Percentiles rank a stretch among this genome's conserved stretches.
These are phyloP conservation scores for Exophiala xenobiotica DNA, from an alignment of 2,329 filamentous ascomycete genomes.

Conservation along the genomic window DNA sequence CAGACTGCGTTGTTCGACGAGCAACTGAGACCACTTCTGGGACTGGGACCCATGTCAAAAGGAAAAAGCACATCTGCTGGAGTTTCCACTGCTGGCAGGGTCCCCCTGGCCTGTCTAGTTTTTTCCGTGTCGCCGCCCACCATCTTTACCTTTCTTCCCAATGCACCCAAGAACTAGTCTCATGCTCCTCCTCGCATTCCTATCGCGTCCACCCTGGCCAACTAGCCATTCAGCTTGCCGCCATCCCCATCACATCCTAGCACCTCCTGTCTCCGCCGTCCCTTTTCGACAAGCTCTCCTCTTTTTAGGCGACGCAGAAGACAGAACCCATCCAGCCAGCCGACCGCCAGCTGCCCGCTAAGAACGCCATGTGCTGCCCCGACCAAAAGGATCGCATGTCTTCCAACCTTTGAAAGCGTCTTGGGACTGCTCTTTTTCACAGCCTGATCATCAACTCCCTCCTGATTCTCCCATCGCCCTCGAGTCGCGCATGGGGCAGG, in stretches of 20 bases:
- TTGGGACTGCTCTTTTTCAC: constrained; percentile 20
- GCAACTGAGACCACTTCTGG: constrained; percentile 17
- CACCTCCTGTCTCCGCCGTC: constrained; percentile 25
- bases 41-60: constrained; percentile 15
- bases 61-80: background rate
- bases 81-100: no score
- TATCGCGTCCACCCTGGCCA: constrained; percentile 4
- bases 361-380: constrained; percentile 32
- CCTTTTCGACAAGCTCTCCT: constrained; percentile 29
- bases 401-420: constrained; percentile 29
- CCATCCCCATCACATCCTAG: constrained; percentile 25
- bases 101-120: background rate
- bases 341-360: constrained; percentile 32
- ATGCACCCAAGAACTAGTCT: background rate
- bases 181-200: constrained; percentile 5
- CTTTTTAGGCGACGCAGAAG: constrained; percentile 30
- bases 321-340: constrained; percentile 37
- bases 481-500: background rate
- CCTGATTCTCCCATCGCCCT: background rate
- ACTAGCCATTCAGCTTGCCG: constrained; percentile 8
- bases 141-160: background rate
- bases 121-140: background rate
- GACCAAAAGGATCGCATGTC: constrained; percentile 30
- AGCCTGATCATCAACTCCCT: constrained; percentile 17
- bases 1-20: constrained; percentile 17